A percentile compares a stretch with the other conserved stretches of the same genome.
Evolutionary conservation across 257 asterid species (phyloP).

Genomic region (Petrea volubilis): DNA sequence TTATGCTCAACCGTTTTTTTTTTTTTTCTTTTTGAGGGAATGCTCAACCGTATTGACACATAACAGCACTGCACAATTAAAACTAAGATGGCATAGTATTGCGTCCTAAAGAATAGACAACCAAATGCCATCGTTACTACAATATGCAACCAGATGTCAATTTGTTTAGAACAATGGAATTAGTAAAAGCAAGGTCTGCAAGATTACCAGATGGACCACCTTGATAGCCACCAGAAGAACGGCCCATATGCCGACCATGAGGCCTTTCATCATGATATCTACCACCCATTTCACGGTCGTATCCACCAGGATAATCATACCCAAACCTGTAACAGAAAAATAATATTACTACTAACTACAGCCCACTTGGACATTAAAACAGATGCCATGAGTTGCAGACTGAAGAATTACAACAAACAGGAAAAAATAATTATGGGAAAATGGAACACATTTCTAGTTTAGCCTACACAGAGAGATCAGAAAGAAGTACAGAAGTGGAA

Average conservation of each 20-base stretch:
- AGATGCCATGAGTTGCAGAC: background rate
- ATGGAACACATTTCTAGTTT: background rate
- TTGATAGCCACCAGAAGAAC: conserved; percentile 73
- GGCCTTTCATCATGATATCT: conserved; percentile 90
- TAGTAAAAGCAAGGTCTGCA: conserved; percentile 3
- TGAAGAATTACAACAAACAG: background rate
- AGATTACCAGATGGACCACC: conserved; percentile 49
- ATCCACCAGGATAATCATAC: conserved; percentile 75
- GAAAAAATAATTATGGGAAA: background rate
- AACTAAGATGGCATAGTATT: background rate
- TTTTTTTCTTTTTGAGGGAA: too few relatives aligned
- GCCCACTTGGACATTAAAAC: background rate
- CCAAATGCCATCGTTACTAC: background rate
- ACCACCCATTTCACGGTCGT: conserved; percentile 83
- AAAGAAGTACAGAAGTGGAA: background rate
- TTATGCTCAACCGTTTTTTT: background rate
- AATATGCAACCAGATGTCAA: background rate
- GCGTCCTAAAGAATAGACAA: background rate
- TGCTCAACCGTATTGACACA: background rate
- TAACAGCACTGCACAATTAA: background rate
- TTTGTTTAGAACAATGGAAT: conserved; percentile 1
- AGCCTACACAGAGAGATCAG: background rate
- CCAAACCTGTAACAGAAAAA: conserved; percentile 55
- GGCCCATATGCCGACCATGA: conserved; percentile 81
- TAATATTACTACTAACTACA: background rate